A percentile compares a stretch with the other conserved stretches of the same genome.
Conservation (phyloP, 495 filamentous ascomycete species). For the Neurospora intermedia region DNA sequence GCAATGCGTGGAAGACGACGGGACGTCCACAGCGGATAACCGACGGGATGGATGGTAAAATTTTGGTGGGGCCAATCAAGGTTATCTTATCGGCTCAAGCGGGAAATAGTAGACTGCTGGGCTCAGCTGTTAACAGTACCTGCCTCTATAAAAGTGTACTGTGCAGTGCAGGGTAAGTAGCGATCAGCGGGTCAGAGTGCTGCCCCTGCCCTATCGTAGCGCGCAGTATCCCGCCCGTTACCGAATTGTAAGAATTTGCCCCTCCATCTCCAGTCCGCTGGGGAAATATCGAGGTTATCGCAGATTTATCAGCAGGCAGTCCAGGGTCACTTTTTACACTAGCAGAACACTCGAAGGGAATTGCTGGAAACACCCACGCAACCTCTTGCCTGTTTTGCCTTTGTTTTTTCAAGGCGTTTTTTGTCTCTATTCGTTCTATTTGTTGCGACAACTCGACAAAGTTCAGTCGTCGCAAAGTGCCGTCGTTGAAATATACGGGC, state of each 20-base stretch:
- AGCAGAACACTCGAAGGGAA: background rate
- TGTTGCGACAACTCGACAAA: background rate
- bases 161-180: background rate
- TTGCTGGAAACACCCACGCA: background rate
- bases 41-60: constrained; percentile 15
- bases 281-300: background rate
- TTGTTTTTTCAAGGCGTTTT: background rate
- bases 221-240: constrained; percentile 7
- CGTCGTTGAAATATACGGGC: background rate
- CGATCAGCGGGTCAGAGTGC: constrained; percentile 3
- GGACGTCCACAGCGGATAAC: background rate
- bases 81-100: constrained; percentile 21
- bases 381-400: background rate
- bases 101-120: background rate
- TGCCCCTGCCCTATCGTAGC: constrained; percentile 10
- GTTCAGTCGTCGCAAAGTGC: background rate
- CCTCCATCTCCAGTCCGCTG: constrained; percentile 18
- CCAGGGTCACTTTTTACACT: background rate
- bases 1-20: no score
- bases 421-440: background rate
- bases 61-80: constrained; percentile 34
- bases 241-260: constrained; percentile 19
- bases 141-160: no score
- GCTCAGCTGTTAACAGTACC: background rate
- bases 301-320: background rate